Evolutionary conservation across 306 rosid genomes (phyloP), one percentile per base, ranked within the genome.

Genomic region (Gleditsia sinensis): DNA sequence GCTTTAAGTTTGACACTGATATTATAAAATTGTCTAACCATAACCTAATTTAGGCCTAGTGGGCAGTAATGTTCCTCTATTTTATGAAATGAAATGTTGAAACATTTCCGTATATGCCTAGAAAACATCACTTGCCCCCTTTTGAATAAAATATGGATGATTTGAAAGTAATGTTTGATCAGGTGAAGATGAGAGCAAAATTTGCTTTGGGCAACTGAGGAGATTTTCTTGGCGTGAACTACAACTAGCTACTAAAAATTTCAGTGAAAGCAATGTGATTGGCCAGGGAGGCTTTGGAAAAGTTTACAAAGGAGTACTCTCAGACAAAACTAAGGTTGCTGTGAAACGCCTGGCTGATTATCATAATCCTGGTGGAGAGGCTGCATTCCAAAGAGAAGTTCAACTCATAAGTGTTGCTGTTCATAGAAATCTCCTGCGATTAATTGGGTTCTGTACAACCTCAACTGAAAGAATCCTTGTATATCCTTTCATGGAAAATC

Each of bases 251-350:
- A 94, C 97, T 3, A 90, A 84, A 36, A 89, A 88, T 69, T 94
- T 91, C 59, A 76, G 88, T 42, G 96, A 91, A 56, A 78, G 85
- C 83, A 90, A 86, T 78, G 75, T 94, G 19, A 94, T 94, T 65
- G 98, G 98, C 32, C 97, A 94, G 42, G 98, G 98, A 69, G 98
- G 98, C 7, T 94, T 94, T 81, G 98, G 97, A 71, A 94, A 86
- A 87, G 98, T 94, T 43, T 94, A 91, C 77, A 94, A 67, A 86
- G 98, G 98, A 57, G 60, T 85, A 43, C 97, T 94, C 77, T 71
- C 85, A 24, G 92, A 91, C 78, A 79, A 77, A 34, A 89, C 91
- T 62, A 81, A 80, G 79, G 77, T 94, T 13, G 98, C 98, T 17
- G 93, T 91, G 40, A 94, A 94, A 82, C 96, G 98, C 68, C 88